These are phyloP conservation scores for Dactylorhiza incarnata DNA, from an alignment of 106 monocot genomes.

Conservation along the genomic window DNA sequence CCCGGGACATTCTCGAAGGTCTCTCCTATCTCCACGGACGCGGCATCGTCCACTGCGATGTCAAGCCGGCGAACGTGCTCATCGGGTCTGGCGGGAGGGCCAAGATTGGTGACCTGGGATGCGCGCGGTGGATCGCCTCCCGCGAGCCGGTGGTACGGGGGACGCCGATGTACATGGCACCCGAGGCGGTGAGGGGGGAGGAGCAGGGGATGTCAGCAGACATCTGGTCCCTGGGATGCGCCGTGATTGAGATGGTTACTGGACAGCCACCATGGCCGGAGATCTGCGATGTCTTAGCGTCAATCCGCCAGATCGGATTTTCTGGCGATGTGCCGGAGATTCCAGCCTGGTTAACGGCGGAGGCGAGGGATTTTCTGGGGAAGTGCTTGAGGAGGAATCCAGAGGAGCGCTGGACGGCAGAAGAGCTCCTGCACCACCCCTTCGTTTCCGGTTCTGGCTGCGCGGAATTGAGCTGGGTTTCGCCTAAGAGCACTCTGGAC, in stretches of 20 bases:
- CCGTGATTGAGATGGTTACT: conserved; percentile 55
- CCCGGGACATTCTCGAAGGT: conserved; percentile 33
- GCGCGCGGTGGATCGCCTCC: conserved; percentile 2
- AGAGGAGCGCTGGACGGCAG: conserved; percentile 42
- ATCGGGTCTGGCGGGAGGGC: conserved; percentile 31
- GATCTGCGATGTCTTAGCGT: conserved; percentile 12
- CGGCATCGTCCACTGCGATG: conserved; percentile 62
- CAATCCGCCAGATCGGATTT: conserved; percentile 43
- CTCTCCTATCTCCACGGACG: conserved; percentile 41
- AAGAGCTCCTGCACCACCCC: conserved; percentile 45
- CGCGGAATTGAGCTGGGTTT: conserved; percentile 12
- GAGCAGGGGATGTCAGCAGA: conserved; percentile 49
- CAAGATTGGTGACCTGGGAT: conserved; percentile 15
- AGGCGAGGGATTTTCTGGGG: conserved; percentile 30
- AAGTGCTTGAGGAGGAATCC: conserved; percentile 34
- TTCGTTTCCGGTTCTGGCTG: conserved; percentile 15
- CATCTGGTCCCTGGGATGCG: conserved; percentile 68
- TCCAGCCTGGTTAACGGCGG: conserved; percentile 22
- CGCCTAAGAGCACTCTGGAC: conserved; percentile 73
- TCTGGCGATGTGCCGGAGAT: conserved; percentile 22
- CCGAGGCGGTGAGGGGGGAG: conserved; percentile 63
- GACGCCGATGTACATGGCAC: conserved; percentile 64
- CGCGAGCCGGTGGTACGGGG: conserved; percentile 5
- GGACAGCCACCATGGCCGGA: conserved; percentile 41
- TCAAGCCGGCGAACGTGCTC: conserved; percentile 60